Evolutionary conservation across 2,329 filamentous ascomycete genomes (phyloP).

Genomic region (Chrysoporthe austroafricana): DNA sequence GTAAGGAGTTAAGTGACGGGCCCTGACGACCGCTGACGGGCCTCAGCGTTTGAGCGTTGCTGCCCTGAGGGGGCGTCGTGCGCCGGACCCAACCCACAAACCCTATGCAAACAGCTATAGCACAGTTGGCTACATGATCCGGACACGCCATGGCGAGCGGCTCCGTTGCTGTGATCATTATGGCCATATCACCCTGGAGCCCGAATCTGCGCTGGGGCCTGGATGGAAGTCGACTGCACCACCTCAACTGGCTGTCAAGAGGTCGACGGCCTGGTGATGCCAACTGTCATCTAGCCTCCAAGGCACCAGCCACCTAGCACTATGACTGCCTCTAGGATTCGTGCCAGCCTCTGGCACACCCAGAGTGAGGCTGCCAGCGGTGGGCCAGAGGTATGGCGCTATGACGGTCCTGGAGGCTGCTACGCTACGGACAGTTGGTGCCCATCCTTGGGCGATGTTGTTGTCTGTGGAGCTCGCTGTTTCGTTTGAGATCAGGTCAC

Average conservation of each 20-base stretch:
- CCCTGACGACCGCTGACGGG: not conserved
- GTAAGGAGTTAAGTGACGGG: not conserved
- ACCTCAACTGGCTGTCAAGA: too few species aligned
- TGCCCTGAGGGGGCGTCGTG: slow-evolving; percentile 37
- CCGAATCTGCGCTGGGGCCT: too few species aligned
- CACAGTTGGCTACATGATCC: slow-evolving; percentile 39
- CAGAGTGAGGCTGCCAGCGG: slow-evolving; percentile 19
- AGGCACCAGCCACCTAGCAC: slow-evolving; percentile 19
- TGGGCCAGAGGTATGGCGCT: slow-evolving; percentile 23
- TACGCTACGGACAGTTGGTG: not conserved
- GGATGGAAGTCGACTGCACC: too few species aligned
- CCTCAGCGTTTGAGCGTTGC: slow-evolving; percentile 37
- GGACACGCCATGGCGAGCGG: slow-evolving; percentile 36
- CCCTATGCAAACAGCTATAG: slow-evolving; percentile 34
- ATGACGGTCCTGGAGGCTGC: slow-evolving; percentile 25
- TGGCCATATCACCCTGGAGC: too few species aligned
- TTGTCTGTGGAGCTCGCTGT: too few species aligned
- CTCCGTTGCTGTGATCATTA: too few species aligned
- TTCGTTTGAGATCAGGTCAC: too few species aligned
- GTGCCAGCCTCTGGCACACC: slow-evolving; percentile 17
- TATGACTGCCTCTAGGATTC: slow-evolving; percentile 24
- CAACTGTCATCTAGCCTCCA: too few species aligned
- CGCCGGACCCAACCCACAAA: slow-evolving; percentile 37
- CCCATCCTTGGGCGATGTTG: not conserved
- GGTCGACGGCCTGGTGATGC: too few species aligned